phyloP scores from a whole-genome alignment of 2,329 filamentous ascomycete genomes.

The Trichoderma harzianum region DNA sequence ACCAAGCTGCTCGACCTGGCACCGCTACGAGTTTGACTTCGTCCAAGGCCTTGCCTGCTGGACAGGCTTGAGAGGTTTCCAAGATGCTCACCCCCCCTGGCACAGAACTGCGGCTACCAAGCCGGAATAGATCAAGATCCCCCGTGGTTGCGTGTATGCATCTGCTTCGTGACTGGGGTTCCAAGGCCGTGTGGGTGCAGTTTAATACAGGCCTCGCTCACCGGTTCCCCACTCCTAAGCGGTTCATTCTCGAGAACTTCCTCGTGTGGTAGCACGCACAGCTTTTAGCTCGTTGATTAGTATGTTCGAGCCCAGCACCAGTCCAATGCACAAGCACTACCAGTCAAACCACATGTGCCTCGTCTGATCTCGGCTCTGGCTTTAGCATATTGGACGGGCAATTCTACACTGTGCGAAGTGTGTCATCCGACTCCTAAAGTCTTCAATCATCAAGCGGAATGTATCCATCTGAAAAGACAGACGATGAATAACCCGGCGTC shows the following conservation, averaged over 20 bases:
- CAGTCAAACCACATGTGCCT: not conserved
- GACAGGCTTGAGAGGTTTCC: not conserved
- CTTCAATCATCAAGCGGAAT: not conserved
- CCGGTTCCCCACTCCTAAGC: slow-evolving; percentile 24
- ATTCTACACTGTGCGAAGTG: not conserved
- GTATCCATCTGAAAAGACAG: too few species aligned
- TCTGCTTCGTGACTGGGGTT: not conserved
- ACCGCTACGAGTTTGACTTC: not conserved
- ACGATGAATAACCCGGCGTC: not conserved
- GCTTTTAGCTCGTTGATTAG: not conserved
- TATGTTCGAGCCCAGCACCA: not conserved
- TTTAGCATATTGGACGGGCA: not conserved
- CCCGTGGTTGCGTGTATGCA: not conserved
- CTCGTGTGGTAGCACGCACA: slow-evolving; percentile 18
- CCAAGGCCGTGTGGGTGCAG: slow-evolving; percentile 10
- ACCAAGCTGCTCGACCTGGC: not conserved
- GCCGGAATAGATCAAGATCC: slow-evolving; percentile 11
- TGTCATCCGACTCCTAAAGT: not conserved
- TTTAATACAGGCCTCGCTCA: slow-evolving; percentile 21
- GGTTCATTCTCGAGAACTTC: slow-evolving; percentile 9
- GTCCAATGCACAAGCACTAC: not conserved
- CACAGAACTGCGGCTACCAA: slow-evolving; percentile 19
- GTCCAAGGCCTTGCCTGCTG: not conserved
- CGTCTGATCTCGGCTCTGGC: not conserved
- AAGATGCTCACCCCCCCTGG: slow-evolving; percentile 8